Conservation (phyloP, 2,329 filamentous ascomycete genomes). For the Exophiala aquamarina region DNA sequence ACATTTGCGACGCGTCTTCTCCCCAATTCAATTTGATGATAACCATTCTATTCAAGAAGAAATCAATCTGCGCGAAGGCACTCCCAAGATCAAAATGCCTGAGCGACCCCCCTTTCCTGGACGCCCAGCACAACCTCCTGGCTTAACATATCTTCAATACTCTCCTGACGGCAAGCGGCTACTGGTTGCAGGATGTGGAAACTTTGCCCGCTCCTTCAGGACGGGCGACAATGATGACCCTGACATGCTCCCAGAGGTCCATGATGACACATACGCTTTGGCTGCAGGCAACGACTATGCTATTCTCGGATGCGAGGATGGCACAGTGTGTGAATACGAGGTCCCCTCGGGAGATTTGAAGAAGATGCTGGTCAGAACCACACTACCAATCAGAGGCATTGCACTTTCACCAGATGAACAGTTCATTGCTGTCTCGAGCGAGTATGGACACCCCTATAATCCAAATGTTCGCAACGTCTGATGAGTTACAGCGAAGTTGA, state of each 20-base stretch:
- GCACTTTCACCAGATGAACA: constrained; percentile 76
- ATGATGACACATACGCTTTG: constrained; percentile 80
- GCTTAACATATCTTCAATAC: constrained; percentile 83
- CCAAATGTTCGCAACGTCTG: background rate
- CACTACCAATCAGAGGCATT: constrained; percentile 84
- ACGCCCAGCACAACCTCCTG: constrained; percentile 63
- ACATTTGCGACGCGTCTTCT: constrained; percentile 2
- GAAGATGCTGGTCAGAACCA: constrained; percentile 76
- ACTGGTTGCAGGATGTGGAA: constrained; percentile 90
- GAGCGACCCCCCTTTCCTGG: constrained; percentile 26
- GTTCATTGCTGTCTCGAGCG: constrained; percentile 95
- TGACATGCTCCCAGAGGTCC: constrained; percentile 84
- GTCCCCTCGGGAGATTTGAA: constrained; percentile 69
- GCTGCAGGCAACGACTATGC: constrained; percentile 78
- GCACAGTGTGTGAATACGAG: constrained; percentile 93
- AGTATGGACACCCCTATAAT: constrained; percentile 51
- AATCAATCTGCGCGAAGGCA: background rate
- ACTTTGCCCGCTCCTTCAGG: constrained; percentile 87
- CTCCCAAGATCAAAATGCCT: constrained; percentile 20
- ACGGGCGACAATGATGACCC: constrained; percentile 92
- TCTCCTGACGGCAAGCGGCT: constrained; percentile 84
- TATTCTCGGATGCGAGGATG: constrained; percentile 87
- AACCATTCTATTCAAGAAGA: too few species aligned
- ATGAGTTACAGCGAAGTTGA: constrained; percentile 65
- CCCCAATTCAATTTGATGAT: background rate